Evolutionary conservation across 768 basidiomycete genomes (phyloP).

Genomic region (Kwoniella dendrophila): DNA sequence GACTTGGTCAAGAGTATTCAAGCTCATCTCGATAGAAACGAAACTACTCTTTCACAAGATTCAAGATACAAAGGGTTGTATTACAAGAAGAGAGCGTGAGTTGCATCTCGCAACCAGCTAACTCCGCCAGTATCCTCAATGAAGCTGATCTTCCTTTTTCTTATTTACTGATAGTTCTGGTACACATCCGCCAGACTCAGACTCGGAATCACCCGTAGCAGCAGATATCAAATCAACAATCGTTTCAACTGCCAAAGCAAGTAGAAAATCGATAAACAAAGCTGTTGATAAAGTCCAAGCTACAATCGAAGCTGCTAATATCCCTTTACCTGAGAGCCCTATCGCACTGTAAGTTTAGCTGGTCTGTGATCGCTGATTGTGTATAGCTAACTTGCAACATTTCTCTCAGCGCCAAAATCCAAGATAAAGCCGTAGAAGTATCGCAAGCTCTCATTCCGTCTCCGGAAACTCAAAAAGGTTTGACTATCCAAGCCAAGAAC

Average conservation of each 20-base stretch:
- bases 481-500: slow-evolving; percentile 5
- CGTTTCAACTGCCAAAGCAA: slow-evolving; percentile 13
- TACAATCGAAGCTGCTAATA: slow-evolving; percentile 39
- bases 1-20: slow-evolving; percentile 45
- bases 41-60: slow-evolving; percentile 23
- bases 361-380: neutral
- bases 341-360: slow-evolving; percentile 28
- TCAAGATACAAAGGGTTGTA: slow-evolving; percentile 50
- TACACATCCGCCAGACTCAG: slow-evolving; percentile 22
- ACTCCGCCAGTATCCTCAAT: neutral
- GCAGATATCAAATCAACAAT: slow-evolving; percentile 21
- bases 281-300: slow-evolving; percentile 35
- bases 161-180: slow-evolving; percentile 20
- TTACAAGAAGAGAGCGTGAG: slow-evolving; percentile 25
- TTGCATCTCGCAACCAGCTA: neutral
- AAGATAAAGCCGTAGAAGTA: slow-evolving; percentile 21
- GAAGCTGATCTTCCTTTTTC: neutral
- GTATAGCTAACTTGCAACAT: neutral
- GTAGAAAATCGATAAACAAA: slow-evolving; percentile 43
- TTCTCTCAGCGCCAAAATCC: slow-evolving; percentile 18
- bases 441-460: slow-evolving; percentile 25
- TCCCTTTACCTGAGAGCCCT: slow-evolving; percentile 44
- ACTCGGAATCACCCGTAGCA: slow-evolving; percentile 20
- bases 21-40: slow-evolving; percentile 38
- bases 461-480: slow-evolving; percentile 10